Evolutionary conservation across 2,329 filamentous ascomycete genomes (phyloP), one percentile per base, ranked within the genome.

Genomic region (Curvularia sp.): DNA sequence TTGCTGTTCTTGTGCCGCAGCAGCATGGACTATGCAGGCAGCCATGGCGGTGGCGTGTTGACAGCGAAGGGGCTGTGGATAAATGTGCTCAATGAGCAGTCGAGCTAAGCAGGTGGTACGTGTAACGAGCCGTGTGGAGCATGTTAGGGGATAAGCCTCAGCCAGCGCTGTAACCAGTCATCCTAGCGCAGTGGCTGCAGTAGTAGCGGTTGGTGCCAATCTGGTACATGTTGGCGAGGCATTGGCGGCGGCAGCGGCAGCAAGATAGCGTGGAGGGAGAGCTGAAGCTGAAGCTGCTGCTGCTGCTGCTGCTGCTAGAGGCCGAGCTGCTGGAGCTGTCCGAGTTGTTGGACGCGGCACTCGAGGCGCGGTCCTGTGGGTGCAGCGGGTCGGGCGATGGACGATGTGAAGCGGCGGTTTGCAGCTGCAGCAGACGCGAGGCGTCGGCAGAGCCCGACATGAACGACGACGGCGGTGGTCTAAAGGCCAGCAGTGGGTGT

Each of bases 161-260:
- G 28, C 73, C 73, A 34, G 67, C 64, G 54, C 66, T 70, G 67
- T 78, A 78, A 51, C 77, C 77, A 3, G 74, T 73, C 67, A 79
- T 75, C 52, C 60, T 69, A 51, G 77, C 77, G 57, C 77, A 79
- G 62, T 78, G 77, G 46, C 53, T 68, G 66, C 77, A 79, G 66
- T 79, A 79, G 67, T 77, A 78, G 30, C 73, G 67, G 59, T 78
- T 78, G 53, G 74, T 73, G 52, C 75, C 74, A 55, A 75, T 76
- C 25, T 71, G 67, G 62, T 77, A 69, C 74, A 78, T 77, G 60
- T 67, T 63, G 15, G 65, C 59, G 32, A 65, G 61, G 23, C 66
- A 72, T 38, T 69, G 68, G 45, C 74, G 72, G 38, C 73, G 74
- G 60, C 75, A 77, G n/a, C 74, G 73, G 28, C 67, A 71, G 64